Percentiles rank a stretch among this genome's conserved stretches.
Conservation (phyloP, 2,329 filamentous ascomycete species). For the Fusarium protoensiforme region DNA sequence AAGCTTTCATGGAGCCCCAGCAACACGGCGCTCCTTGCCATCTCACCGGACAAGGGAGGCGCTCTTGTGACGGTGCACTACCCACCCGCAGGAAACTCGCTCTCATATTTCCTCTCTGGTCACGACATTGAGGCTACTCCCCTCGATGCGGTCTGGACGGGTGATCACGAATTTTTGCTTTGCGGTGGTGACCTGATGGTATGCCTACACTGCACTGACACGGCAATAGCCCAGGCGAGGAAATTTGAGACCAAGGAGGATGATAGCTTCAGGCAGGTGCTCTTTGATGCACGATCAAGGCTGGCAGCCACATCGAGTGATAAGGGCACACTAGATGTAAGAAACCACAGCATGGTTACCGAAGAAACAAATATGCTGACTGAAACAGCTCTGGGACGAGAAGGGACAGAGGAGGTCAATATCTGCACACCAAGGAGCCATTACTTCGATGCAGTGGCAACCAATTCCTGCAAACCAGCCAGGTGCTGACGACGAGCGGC, state of each 20-base stretch:
- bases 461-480: conserved; percentile 56
- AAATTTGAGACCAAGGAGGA: conserved; percentile 65
- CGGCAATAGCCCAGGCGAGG: conserved; percentile 57
- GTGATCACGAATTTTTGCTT: conserved; percentile 67
- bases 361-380: conserved; percentile 26
- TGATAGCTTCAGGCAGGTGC: conserved; percentile 65
- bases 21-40: conserved; percentile 65
- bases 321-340: conserved; percentile 69
- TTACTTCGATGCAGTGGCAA: conserved; percentile 71
- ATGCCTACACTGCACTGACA: conserved; percentile 59
- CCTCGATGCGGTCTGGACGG: conserved; percentile 70
- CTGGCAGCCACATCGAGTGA: conserved; percentile 70
- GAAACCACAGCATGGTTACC: conserved; percentile 38
- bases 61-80: conserved; percentile 67
- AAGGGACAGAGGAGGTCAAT: conserved; percentile 65
- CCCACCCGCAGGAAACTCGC: conserved; percentile 54
- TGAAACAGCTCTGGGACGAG: conserved; percentile 64
- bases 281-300: conserved; percentile 65
- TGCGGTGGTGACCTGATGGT: conserved; percentile 67
- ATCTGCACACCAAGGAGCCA: conserved; percentile 67
- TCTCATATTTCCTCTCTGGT: conserved; percentile 59
- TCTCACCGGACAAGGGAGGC: conserved; percentile 66
- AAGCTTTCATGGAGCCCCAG: conserved; percentile 71
- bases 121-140: conserved; percentile 63
- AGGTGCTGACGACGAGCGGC: conserved; percentile 59